Percentiles rank a stretch among this genome's conserved stretches.
Evolutionary conservation across 805 yeast genomes (phyloP).

Genomic region (Priceomyces castillae): DNA sequence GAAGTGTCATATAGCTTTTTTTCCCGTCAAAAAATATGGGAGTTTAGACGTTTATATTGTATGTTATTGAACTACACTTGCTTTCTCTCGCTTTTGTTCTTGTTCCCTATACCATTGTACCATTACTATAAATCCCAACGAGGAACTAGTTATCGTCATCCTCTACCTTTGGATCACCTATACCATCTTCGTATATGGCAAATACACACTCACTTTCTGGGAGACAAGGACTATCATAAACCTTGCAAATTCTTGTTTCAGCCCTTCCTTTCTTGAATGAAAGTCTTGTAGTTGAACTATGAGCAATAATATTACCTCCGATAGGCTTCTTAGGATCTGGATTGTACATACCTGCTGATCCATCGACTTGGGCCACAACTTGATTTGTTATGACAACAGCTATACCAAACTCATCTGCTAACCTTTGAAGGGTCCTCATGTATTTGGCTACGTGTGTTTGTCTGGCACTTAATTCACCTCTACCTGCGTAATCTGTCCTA

Average conservation of each 20-base stretch:
- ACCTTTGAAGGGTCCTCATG: constrained; percentile 84
- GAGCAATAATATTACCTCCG: constrained; percentile 97
- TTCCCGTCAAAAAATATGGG: too few species aligned
- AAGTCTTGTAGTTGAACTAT: constrained; percentile 90
- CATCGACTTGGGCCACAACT: constrained; percentile 97
- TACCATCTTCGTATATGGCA: constrained; percentile 95
- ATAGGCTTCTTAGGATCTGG: constrained; percentile 98
- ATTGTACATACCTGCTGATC: constrained; percentile 75
- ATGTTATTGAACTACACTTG: background rate
- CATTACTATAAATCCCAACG: background rate
- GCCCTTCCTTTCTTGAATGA: constrained; percentile 88
- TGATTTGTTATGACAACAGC: constrained; percentile 93
- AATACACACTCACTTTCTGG: constrained; percentile 95
- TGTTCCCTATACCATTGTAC: background rate
- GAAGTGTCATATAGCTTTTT: too few species aligned
- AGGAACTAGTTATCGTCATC: constrained; percentile 36
- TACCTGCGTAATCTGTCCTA: constrained; percentile 90
- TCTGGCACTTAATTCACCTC: constrained; percentile 94
- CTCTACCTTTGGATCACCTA: constrained; percentile 90
- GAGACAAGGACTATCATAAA: constrained; percentile 93
- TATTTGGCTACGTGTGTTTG: constrained; percentile 92
- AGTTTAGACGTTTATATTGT: too few species aligned
- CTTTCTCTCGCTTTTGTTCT: background rate
- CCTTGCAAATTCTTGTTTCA: constrained; percentile 89
- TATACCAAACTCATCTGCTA: constrained; percentile 97